phyloP scores from a whole-genome alignment of 1,139 yeast genomes.

The Blastobotrys aristatus region DNA sequence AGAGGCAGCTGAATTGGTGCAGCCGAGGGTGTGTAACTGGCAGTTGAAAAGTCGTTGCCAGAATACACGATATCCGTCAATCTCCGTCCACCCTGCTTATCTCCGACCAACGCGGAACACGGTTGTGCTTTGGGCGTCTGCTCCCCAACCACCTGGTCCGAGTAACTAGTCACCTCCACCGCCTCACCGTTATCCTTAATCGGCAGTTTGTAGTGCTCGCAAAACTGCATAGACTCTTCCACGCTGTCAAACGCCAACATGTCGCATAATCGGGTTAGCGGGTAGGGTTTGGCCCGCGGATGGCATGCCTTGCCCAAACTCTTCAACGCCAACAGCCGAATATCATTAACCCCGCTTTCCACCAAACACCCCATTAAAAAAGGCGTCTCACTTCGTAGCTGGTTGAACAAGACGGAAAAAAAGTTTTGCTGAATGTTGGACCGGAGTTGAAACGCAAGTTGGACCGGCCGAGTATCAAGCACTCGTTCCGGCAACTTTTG shows the following conservation, averaged over 20 bases:
- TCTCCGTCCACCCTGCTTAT: conserved; percentile 37
- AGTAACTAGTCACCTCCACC: conserved; percentile 56
- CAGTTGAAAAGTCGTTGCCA: not conserved
- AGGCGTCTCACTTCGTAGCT: conserved; percentile 52
- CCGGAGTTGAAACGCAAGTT: conserved; percentile 66
- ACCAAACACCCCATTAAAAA: conserved; percentile 67
- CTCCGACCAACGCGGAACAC: conserved; percentile 50
- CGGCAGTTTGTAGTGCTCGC: conserved; percentile 61
- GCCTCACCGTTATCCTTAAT: conserved; percentile 38
- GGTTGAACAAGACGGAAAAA: conserved; percentile 61
- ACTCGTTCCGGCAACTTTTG: conserved; percentile 63
- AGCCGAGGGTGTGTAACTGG: not conserved
- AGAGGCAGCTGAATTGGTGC: not conserved
- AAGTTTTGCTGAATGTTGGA: conserved; percentile 60
- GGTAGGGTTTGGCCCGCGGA: conserved; percentile 62
- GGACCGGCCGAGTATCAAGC: conserved; percentile 53
- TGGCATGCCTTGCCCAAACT: conserved; percentile 67
- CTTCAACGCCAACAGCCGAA: conserved; percentile 69
- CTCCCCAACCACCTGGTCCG: conserved; percentile 41
- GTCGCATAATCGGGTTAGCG: conserved; percentile 43
- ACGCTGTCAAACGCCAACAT: conserved; percentile 63
- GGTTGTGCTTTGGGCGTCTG: conserved; percentile 50
- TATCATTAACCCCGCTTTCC: conserved; percentile 76
- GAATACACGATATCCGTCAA: conserved; percentile 33
- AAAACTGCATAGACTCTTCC: conserved; percentile 51